Percentiles rank a stretch among this genome's conserved stretches.
Conservation (phyloP, 768 basidiomycete species). For the Rhodosporidiobolus odoratus region DNA sequence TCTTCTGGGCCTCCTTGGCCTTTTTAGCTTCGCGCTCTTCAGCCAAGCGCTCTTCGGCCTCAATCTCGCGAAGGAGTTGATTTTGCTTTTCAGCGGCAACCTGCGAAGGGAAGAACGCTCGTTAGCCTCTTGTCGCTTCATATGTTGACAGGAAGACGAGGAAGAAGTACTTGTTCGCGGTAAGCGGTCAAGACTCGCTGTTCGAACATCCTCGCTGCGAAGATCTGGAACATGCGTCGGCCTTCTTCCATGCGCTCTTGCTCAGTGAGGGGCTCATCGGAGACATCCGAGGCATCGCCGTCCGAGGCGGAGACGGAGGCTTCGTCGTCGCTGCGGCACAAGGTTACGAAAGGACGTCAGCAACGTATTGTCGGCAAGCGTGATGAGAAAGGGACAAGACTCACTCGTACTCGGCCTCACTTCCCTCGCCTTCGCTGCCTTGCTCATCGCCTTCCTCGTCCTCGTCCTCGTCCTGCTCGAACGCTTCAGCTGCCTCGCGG, state of each 20-base stretch:
- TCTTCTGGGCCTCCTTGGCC: constrained; percentile 92
- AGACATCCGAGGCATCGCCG: constrained; percentile 52
- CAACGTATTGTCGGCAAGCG: too few relatives aligned
- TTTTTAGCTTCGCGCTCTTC: constrained; percentile 87
- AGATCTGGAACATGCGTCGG: constrained; percentile 98
- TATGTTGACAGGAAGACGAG: neutral
- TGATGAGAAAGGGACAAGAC: neutral
- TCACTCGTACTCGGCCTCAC: constrained; percentile 36
- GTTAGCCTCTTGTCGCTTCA: neutral
- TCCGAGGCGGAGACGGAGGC: constrained; percentile 56
- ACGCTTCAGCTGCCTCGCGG: constrained; percentile 55
- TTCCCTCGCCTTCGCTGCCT: constrained; percentile 61
- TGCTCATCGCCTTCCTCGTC: constrained; percentile 62
- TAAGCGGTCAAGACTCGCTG: constrained; percentile 95
- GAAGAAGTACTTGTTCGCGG: constrained; percentile 57
- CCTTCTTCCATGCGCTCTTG: constrained; percentile 99
- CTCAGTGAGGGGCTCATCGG: constrained; percentile 71
- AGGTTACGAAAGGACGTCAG: too few relatives aligned
- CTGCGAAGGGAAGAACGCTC: constrained; percentile 47
- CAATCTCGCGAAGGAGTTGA: constrained; percentile 86
- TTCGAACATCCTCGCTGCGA: constrained; percentile 99
- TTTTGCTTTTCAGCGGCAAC: constrained; percentile 92
- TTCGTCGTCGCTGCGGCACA: constrained; percentile 50
- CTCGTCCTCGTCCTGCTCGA: constrained; percentile 61
- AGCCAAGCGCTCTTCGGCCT: constrained; percentile 82